Evolutionary conservation across 1,139 yeast species (phyloP), one percentile per base, ranked within the genome.

Genomic region (Saccharomyces pastorianus): DNA sequence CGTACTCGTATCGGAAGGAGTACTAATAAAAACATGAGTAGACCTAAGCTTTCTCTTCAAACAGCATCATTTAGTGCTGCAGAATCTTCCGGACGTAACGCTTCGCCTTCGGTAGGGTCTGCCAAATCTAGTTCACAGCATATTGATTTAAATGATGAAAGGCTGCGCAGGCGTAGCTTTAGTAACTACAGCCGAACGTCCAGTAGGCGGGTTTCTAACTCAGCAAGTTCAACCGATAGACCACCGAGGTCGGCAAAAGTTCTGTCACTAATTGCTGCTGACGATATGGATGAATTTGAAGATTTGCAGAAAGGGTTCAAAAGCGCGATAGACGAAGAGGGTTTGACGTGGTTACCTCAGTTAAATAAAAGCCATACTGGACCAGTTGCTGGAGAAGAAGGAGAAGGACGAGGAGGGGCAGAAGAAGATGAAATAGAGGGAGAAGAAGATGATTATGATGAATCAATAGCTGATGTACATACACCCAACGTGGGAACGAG

Each of bases 251-350:
- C 67, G n/a, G 65, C 66, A 13, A 62, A 59, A 48, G 65, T 65
- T 6, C 51, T 65, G 27, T 64, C 69, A 1, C 60, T 57, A 41
- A 58, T 63, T 27, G 69, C 59, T 23, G 67, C 66, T 2, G 69
- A 65, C 48, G 71, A 68, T 53, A 58, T 67, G 61, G 66, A 64
- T 50, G 71, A 68, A 32, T 68, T 65, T 53, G 59, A 64, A 46
- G 65, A 62, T 54, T 54, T 68, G 32, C 70, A 68, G 53, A 65
- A 64, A 38, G 70, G 60, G 28, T 67, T 68, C 49, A 53, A 59
- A 47, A 58, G 59, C 49, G 67, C 64, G 7, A 53, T 62, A 29
- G 64, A 60, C 48, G 64, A 60, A 11, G 62, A 59, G 28, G 67
- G 65, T 17, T 53, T 58, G 34, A 53, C 64, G 1, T 67, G 70